phyloP scores from a whole-genome alignment of 768 basidiomycete genomes.

The Podaxis sp. region DNA sequence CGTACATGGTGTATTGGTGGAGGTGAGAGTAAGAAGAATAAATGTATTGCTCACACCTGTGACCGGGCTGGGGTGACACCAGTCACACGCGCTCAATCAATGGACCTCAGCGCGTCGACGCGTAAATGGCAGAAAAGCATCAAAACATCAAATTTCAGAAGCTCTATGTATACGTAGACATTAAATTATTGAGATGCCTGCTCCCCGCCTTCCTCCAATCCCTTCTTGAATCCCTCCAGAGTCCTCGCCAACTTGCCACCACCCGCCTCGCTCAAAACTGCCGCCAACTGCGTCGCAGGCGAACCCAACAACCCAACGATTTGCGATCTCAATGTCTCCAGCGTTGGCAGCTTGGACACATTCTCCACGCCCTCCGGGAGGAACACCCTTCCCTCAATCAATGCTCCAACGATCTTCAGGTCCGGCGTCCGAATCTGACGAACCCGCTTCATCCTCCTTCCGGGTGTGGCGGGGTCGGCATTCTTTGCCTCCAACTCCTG shows the following conservation, averaged over 20 bases:
- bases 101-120: constrained; percentile 1
- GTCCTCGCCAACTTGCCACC: constrained; percentile 74
- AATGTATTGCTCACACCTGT: neutral
- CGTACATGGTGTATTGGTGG: constrained; percentile 11
- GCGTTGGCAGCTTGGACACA: constrained; percentile 72
- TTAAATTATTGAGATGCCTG: constrained; percentile 12
- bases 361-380: constrained; percentile 55
- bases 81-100: constrained; percentile 8
- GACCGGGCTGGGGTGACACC: constrained; percentile 5
- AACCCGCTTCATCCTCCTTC: constrained; percentile 62
- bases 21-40: constrained; percentile 2
- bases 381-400: constrained; percentile 77
- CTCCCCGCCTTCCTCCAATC: constrained; percentile 49
- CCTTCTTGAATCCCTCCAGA: constrained; percentile 71
- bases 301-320: constrained; percentile 81
- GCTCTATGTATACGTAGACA: neutral
- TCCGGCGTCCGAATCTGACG: constrained; percentile 60
- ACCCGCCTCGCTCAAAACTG: constrained; percentile 48
- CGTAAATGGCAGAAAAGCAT: constrained; percentile 7
- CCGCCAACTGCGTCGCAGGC: constrained; percentile 72
- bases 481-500: constrained; percentile 52
- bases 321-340: constrained; percentile 78
- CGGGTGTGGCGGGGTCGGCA: constrained; percentile 68
- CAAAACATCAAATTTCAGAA: neutral
- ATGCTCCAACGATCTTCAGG: constrained; percentile 71